Conservation (phyloP, 164 flowering plant species). For the Kingdonia uniflora region DNA sequence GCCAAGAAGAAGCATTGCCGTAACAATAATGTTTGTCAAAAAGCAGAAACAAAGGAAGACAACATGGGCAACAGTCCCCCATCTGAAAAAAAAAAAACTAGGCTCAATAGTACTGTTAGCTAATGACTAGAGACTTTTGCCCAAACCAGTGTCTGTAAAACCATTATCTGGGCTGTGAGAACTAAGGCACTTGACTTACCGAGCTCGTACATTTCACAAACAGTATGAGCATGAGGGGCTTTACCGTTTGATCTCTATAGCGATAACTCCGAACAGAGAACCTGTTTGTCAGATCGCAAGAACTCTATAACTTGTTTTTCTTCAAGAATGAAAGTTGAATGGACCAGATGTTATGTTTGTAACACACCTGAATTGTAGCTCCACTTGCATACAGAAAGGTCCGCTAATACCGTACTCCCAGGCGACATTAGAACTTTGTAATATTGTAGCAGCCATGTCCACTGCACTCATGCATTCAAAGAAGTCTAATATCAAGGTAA, state of each 20-base stretch:
- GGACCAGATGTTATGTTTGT: neutral
- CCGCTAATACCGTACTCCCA: slow-evolving; percentile 97
- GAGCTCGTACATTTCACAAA: slow-evolving; percentile 87
- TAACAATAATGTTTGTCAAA: slow-evolving; percentile 84
- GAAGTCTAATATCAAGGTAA: no score
- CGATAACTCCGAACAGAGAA: slow-evolving; percentile 88
- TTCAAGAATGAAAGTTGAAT: neutral
- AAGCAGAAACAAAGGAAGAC: slow-evolving; percentile 84
- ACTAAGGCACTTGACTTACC: slow-evolving; percentile 27
- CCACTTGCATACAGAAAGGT: slow-evolving; percentile 98
- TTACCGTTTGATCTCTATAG: slow-evolving; percentile 95
- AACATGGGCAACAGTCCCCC: slow-evolving; percentile 86
- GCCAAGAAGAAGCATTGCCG: slow-evolving; percentile 97
- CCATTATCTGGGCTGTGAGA: no score
- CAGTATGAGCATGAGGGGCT: slow-evolving; percentile 94
- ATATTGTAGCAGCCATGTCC: slow-evolving; percentile 99
- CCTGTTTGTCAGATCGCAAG: slow-evolving; percentile 25
- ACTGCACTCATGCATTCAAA: slow-evolving; percentile 34
- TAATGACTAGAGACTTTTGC: no score
- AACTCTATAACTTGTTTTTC: neutral
- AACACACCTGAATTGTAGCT: slow-evolving; percentile 83
- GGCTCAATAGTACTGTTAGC: no score
- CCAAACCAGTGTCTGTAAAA: no score
- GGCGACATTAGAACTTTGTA: slow-evolving; percentile 96
- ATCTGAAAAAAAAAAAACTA: slow-evolving; percentile 35